A percentile compares a stretch with the other conserved stretches of the same genome.
phyloP scores from a whole-genome alignment of 257 asterid genomes.

The Rubia yunnanensis region DNA sequence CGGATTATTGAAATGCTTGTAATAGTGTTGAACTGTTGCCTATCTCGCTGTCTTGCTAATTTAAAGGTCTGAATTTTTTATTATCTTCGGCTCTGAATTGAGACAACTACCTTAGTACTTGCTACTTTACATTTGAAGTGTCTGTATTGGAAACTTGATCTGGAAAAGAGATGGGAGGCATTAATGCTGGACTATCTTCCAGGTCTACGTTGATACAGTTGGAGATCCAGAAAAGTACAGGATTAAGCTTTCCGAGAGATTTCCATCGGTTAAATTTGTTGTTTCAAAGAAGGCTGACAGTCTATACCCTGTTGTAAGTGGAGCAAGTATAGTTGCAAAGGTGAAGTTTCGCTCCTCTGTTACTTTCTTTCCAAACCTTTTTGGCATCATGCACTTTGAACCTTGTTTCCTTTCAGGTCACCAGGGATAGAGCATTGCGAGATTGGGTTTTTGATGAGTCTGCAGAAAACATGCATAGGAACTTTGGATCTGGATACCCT shows the following conservation, averaged over 20 bases:
- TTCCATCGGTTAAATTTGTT: slow-evolving; percentile 72
- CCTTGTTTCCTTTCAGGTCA: slow-evolving; percentile 59
- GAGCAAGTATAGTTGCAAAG: slow-evolving; percentile 99
- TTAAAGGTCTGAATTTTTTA: too few relatives aligned
- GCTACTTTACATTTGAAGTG: not conserved
- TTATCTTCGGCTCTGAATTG: not conserved
- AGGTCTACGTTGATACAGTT: slow-evolving; percentile 94
- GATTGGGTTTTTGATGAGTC: slow-evolving; percentile 80
- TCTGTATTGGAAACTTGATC: not conserved
- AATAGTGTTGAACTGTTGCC: not conserved
- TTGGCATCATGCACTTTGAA: slow-evolving; percentile 3
- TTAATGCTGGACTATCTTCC: slow-evolving; percentile 19
- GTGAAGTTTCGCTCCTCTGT: slow-evolving; percentile 27
- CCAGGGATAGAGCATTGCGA: slow-evolving; percentile 83
- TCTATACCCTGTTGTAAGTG: slow-evolving; percentile 95
- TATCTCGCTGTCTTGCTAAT: not conserved
- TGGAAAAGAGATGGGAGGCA: slow-evolving; percentile 3
- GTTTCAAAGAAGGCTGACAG: slow-evolving; percentile 98
- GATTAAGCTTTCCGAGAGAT: slow-evolving; percentile 68
- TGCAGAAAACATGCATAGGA: slow-evolving; percentile 56
- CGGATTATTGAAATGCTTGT: not conserved
- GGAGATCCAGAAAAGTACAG: slow-evolving; percentile 94
- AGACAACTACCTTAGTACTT: not conserved
- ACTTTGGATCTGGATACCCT: slow-evolving; percentile 93
- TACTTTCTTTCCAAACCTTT: not conserved